phyloP scores from a whole-genome alignment of 148 eudicot genomes.

The Polygonum aviculare region DNA sequence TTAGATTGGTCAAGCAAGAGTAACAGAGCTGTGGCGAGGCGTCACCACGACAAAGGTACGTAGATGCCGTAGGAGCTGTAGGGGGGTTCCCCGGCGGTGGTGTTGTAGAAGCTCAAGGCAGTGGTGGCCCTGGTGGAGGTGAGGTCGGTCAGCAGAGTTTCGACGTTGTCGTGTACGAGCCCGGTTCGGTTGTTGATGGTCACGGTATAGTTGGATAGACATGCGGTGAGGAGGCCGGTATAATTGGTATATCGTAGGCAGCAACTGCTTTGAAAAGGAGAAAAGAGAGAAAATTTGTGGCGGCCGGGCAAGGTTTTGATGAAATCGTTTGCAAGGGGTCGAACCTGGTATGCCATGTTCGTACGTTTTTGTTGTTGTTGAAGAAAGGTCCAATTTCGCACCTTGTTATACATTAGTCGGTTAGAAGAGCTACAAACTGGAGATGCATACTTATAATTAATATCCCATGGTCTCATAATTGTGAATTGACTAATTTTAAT shows the following conservation, averaged over 20 bases:
- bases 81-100: not conserved
- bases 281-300: not conserved
- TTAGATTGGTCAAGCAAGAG: not conserved
- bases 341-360: too few species aligned
- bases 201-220: not conserved
- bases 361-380: too few species aligned
- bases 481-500: too few species aligned
- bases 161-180: not conserved
- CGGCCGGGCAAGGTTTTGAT: not conserved
- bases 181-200: not conserved
- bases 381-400: too few species aligned
- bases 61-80: conserved; percentile 10
- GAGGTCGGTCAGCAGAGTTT: not conserved
- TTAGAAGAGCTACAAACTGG: too few species aligned
- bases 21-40: not conserved
- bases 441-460: too few species aligned
- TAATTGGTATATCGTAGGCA: not conserved
- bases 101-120: not conserved
- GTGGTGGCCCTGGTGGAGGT: not conserved
- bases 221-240: not conserved
- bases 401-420: too few species aligned
- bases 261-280: not conserved
- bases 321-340: not conserved
- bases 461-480: too few species aligned
- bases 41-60: not conserved